Evolutionary conservation across 805 yeast genomes (phyloP), one percentile per base, ranked within the genome.

Genomic region (Candida broadrunensis): DNA sequence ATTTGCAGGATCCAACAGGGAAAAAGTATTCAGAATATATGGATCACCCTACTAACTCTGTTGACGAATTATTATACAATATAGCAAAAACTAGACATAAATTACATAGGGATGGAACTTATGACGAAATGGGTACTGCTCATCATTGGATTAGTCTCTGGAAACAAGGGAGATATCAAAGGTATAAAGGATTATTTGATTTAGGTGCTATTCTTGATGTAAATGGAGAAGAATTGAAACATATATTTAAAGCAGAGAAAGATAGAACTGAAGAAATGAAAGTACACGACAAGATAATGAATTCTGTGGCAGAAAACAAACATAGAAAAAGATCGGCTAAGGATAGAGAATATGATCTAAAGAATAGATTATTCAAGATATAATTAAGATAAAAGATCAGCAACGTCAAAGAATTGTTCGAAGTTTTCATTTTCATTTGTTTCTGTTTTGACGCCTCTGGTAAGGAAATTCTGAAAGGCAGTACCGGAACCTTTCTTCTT

Each of bases 41-140:
- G 48, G 49, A 64, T 8, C 63, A 67, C 24, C 95, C 96, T 1
- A 87, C 96, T 0, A 89, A 89, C 57, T 77, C 82, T 47, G 69
- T 88, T 2, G 72, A 77, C 41, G 77, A 71, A 42, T 65, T 88
- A 16, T 58, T 88, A 25, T 55, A 56, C 35, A 63, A 71, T 13
- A 67, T 83, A 7, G 79, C 81, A 11, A 64, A 58, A 41, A 58
- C 58, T 15, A 58, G 70, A 19, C 60, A 61, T 5, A 64, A 61
- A 37, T 51, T 70, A 8, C 61, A 63, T 9, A 55, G 59, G 37
- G 69, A 63, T 24, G 65, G 61, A 2, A 41, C 63, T 6, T 73
- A 61, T 40, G 82, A 80, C 55, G 80, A 81, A 40, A 56, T 63
- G 16, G 85, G 85, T 1, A 73, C 79, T 36, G 88, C 95, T 0